phyloP scores from a whole-genome alignment of 225 moss, liverwort and hornwort species.

The Pleurozium schreberi region DNA sequence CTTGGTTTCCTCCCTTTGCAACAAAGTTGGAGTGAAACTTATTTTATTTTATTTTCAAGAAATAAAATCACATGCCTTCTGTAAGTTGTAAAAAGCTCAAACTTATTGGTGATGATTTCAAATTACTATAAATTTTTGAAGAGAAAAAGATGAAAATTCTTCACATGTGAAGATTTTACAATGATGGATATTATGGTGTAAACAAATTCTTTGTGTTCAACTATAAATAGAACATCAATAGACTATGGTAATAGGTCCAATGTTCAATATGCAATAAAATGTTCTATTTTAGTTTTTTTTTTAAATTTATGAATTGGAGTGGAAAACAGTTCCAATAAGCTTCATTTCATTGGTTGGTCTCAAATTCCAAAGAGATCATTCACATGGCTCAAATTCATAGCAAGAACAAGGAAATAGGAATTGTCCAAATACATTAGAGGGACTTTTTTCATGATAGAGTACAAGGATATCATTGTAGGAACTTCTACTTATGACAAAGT shows the following conservation, averaged over 20 bases:
- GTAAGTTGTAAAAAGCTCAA: not conserved
- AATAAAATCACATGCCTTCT: not conserved
- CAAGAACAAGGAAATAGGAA: rapidly evolving
- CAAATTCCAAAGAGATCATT: not conserved
- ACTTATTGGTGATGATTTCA: not conserved
- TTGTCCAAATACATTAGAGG: not conserved
- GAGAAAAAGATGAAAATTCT: not conserved
- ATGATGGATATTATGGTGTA: not conserved
- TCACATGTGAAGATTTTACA: not conserved
- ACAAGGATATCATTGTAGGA: no score
- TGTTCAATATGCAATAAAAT: not conserved
- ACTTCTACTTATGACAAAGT: no score
- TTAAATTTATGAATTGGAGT: not conserved
- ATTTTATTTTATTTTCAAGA: not conserved
- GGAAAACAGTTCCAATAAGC: not conserved
- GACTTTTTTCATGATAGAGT: no score
- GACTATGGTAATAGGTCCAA: not conserved
- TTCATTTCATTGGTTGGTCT: not conserved
- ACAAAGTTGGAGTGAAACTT: not conserved
- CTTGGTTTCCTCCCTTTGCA: not conserved
- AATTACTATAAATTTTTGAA: not conserved
- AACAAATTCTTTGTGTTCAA: not conserved
- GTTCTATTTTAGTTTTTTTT: not conserved
- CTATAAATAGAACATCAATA: not conserved
- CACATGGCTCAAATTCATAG: not conserved